These are phyloP conservation scores for Botrytis tulipae DNA, from an alignment of 2,329 filamentous ascomycete genomes.

Conservation along the genomic window DNA sequence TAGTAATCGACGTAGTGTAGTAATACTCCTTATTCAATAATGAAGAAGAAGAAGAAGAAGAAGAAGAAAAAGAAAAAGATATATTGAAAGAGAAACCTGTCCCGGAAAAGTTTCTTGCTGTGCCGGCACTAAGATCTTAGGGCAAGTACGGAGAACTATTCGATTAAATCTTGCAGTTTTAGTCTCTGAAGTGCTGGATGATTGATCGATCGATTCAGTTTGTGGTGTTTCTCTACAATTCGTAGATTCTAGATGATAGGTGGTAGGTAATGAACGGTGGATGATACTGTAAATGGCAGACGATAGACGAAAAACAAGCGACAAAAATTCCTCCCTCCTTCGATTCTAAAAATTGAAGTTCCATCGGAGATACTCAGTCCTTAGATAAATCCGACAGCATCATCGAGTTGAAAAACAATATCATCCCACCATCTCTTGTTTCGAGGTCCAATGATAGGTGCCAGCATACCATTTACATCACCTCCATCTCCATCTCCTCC, in stretches of 20 bases:
- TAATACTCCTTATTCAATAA: not conserved
- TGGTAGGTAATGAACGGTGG: not conserved
- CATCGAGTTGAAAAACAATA: not conserved
- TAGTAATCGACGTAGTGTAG: not conserved
- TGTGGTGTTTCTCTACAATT: not conserved
- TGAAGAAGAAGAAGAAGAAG: not conserved
- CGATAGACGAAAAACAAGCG: not conserved
- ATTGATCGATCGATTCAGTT: not conserved
- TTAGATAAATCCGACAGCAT: not conserved
- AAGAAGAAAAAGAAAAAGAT: not conserved
- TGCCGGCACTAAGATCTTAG: not conserved
- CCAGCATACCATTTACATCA: constrained; percentile 38
- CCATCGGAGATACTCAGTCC: fast-evolving
- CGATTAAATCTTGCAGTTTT: constrained; percentile 9
- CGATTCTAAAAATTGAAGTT: not conserved
- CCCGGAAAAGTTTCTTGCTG: not conserved
- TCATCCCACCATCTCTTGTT: constrained; percentile 61
- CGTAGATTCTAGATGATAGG: not conserved
- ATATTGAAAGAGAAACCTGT: not conserved
- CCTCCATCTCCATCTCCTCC: constrained; percentile 19
- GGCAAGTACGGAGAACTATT: not conserved
- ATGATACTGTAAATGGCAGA: not conserved
- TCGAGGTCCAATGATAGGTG: constrained; percentile 63
- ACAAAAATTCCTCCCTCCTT: not conserved
- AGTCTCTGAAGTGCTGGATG: not conserved